phyloP scores from a whole-genome alignment of 441 rosid genomes.

The Pelargonium myrrhifolium region DNA sequence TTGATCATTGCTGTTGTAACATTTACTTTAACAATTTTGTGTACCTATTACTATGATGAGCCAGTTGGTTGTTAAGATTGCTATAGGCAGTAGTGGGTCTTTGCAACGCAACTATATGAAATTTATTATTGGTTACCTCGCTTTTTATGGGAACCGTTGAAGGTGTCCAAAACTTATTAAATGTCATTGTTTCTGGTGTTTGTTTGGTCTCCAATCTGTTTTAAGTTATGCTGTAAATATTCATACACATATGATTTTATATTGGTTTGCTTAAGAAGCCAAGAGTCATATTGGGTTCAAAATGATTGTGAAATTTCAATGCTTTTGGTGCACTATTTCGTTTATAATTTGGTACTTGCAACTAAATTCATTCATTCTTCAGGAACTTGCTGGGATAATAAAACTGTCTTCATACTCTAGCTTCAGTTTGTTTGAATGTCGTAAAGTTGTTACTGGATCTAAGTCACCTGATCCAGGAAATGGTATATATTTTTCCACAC shows the following conservation, averaged over 20 bases:
- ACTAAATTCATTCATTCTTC: constrained; percentile 23
- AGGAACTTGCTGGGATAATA: constrained; percentile 96
- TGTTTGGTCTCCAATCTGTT: background rate
- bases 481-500: constrained; percentile 41
- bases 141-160: too few species aligned
- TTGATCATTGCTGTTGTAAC: background rate
- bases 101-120: background rate
- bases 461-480: constrained; percentile 82
- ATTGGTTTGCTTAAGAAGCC: constrained; percentile 9
- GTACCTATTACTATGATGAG: background rate
- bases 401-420: constrained; percentile 83
- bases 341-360: background rate
- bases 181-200: background rate
- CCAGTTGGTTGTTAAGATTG: too few species aligned
- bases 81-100: background rate
- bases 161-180: background rate
- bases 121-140: too few species aligned
- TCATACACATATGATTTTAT: background rate
- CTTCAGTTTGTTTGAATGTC: constrained; percentile 93
- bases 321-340: constrained; percentile 1
- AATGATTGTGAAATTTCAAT: background rate
- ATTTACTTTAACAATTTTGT: background rate
- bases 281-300: background rate
- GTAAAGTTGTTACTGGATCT: constrained; percentile 82
- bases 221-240: background rate